Evolutionary conservation across 371 early-diverging fungal species (phyloP).

Genomic region (Mortierella sp.): DNA sequence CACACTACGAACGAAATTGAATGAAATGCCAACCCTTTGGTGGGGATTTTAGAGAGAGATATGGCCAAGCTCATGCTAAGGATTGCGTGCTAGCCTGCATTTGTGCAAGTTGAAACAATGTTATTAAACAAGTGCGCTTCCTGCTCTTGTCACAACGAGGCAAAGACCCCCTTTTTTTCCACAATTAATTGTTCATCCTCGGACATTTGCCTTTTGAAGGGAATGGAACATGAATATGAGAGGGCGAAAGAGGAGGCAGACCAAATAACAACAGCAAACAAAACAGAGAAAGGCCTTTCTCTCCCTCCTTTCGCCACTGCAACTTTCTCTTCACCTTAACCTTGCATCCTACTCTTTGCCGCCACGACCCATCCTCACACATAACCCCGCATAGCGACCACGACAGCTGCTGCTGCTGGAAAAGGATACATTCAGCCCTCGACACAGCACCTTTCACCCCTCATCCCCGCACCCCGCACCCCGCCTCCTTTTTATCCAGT

Average conservation of each 20-base stretch:
- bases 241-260: not conserved
- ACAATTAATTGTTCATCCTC: not conserved
- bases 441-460: not conserved
- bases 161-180: not conserved
- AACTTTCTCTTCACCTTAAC: not conserved
- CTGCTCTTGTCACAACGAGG: not conserved
- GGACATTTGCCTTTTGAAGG: not conserved
- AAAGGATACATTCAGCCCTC: not conserved
- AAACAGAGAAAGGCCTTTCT: not conserved
- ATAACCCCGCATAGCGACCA: not conserved
- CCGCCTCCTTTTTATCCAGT: not conserved
- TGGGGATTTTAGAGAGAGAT: not conserved
- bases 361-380: not conserved
- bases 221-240: not conserved
- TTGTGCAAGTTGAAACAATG: not conserved
- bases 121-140: not conserved
- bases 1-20: not conserved
- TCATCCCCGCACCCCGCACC: not conserved
- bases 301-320: not conserved
- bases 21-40: not conserved
- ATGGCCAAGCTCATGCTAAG: not conserved
- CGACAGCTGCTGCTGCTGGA: not conserved
- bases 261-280: not conserved
- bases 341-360: not conserved
- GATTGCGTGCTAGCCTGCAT: not conserved